Base-by-base conservation (phyloP, 2,329 filamentous ascomycete genomes). In the Monilinia laxa region DNA sequence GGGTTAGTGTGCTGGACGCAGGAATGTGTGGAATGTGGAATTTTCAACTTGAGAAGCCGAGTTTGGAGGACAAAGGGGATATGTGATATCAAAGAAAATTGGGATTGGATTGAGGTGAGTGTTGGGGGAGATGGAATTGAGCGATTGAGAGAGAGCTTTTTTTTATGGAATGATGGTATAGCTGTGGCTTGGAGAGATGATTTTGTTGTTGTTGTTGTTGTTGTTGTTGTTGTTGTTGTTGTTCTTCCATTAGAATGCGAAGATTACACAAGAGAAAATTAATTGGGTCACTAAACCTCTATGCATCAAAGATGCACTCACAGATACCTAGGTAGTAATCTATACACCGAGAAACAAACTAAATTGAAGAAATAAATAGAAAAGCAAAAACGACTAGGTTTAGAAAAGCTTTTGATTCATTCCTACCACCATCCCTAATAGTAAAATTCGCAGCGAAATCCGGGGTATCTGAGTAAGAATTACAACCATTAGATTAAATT, bases 401-500 rank as follows among this genome's bases (percentile, higher is more conserved):
- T 7, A 35, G 7, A 59, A 49, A 60, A 11, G 7, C 58, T 51
- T 60, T 51, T 60, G 14, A 25, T 51, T 60, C 35, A 25, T 25
- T 38, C 58, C n/a, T n/a, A 23, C 11, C 28, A 28, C 45, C 31
- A n/a, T 35, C 45, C 58, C 16, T 60, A 4, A 16, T 3, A 16
- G 40, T 42, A 42, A 49, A 31, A 49, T 42, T 18, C 28, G 40
- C 45, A 65, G 23, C 31, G 62, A 25, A 16, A 62, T 51, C n/a
- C 54, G 28, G 45, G 64, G 40, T 55, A 54, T 54, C 40, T 23
- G 53, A 64, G 47, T 12, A 35, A 31, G 3, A 51, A 51, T 51
- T 51, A 42, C 38, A 59, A 40, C 35, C 31, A 58, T 60, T 31
- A 51, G 42, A 35, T 49, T 49, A 47, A 35, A 49, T 59, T 49